Base-by-base conservation (phyloP, 371 early-diverging fungal genomes). In the Rhizopus stolonifer region DNA sequence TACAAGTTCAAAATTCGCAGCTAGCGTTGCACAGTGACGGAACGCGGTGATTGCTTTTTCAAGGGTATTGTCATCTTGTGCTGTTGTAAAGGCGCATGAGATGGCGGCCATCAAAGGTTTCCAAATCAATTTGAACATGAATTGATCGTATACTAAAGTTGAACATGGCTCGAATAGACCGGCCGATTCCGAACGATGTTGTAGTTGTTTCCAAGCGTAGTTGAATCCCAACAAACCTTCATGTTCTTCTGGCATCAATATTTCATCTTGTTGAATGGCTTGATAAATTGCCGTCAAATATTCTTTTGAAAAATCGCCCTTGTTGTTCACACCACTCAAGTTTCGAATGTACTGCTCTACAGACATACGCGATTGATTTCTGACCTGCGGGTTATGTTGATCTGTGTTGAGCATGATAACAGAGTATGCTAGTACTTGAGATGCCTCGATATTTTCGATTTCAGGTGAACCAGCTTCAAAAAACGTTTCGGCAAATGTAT, bases 401-500 rank as follows among this genome's bases (percentile, higher is more conserved):
- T 96, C 96, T 4, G 96, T 96, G 65, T 98, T 96, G 46, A 98
- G 70, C 86, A 95, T 86, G 56, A 96, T 87, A 29, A 96, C 80
- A 0, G 95, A 90, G 58, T 88, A 97, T 1, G 95, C 79, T 26
- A 97, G 77, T 9, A 93, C 75, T 60, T 88, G 90, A 1, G 88
- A 89, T 14, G 92, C 90, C 29, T 88, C 87, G 26, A 77, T 67
- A 46, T 73, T 83, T 13, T 83, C 84, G 54, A 92, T 80, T n/a
- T 84, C 81, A 0, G 71, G 54, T 0, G 87, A 84, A 14, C 72
- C 76, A 21, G 81, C 70, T 29, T 81, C 85, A 67, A 79, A 90
- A 67, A 88, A 98, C 0, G 78, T 81, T 3, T 77, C 80, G 10
- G 93, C 85, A 79, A 96, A 96, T 1, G 86, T 77, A 52, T 91